These are phyloP conservation scores for Diophrys appendiculata DNA, from an alignment of 73 alveolate genomes.

Conservation along the genomic window DNA sequence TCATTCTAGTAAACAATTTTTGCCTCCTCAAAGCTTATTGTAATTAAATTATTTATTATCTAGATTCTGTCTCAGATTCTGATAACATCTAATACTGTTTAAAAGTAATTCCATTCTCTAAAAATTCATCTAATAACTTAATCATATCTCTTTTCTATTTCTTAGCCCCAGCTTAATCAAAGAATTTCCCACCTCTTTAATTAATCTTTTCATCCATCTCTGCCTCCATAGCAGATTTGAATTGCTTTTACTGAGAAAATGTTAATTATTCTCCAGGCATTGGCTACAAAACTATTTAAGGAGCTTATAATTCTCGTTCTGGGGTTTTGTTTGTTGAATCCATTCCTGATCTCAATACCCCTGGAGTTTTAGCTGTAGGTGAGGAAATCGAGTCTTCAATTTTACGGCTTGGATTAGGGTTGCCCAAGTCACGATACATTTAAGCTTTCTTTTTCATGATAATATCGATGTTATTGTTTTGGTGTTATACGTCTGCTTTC, in stretches of 20 bases:
- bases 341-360: background rate
- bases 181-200: background rate
- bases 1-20: slow-evolving; percentile 37
- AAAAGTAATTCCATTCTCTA: background rate
- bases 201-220: background rate
- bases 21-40: slow-evolving; percentile 48
- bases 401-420: slow-evolving; percentile 3
- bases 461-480: slow-evolving; percentile 60
- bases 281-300: background rate
- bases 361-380: background rate
- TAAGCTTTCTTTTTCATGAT: slow-evolving; percentile 58
- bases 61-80: background rate
- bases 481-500: slow-evolving; percentile 74
- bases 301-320: background rate
- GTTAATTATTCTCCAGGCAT: background rate
- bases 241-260: background rate
- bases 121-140: background rate
- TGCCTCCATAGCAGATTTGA: too few species aligned
- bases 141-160: background rate
- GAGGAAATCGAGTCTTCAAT: slow-evolving; percentile 13
- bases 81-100: background rate
- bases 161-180: background rate
- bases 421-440: slow-evolving; percentile 31
- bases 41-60: background rate
- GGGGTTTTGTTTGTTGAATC: background rate